Base-by-base conservation (phyloP, 441 rosid genomes). In the Pelargonium myrrhifolium region DNA sequence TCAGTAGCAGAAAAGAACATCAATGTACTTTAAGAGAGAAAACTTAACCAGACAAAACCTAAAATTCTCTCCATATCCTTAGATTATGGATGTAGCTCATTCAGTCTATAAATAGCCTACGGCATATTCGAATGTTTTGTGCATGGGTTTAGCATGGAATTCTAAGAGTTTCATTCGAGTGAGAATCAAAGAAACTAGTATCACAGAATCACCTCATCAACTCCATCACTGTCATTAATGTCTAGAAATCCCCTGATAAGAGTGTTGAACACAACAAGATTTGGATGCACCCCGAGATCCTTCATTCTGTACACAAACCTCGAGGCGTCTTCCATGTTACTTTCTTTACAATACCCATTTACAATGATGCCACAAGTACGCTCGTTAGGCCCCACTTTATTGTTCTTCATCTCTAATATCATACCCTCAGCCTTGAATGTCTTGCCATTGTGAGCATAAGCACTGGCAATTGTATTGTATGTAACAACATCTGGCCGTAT, bases 251-350 rank as follows among this genome's bases (percentile, higher is more conserved):
- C 98, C 77, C 90, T 90, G 71, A 93, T 83, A 21, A 90, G 90
- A 65, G 90, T 78, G 72, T 93, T 93, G 80, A 90, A 90, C 65
- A 93, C 77, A 40, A 93, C 78, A 42, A 84, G 92, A 80, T 93
- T 93, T n/a, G 97, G 98, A 73, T 81, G 85, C 77, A 93, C 92
- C 55, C 92, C 83, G n/a, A 87, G 87, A 82, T 86, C 84, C 77
- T 87, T 90, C 93, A 89, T 89, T 71, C 87, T 81, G 76, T 78
- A 75, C 67, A 90, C 74, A 72, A 93, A 89, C 75, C 89, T 87
- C 69, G 79, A 77, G 58, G 96, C 98, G 65, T 89, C 97, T 4
- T 47, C 72, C 93, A 83, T 85, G 55, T 86, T 89, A 2, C 92
- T 86, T 76, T 93, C 98, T 80, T 85, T 84, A 76, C 96, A 90